Base-by-base conservation (phyloP, 2,329 filamentous ascomycete genomes). In the Stromatinia cepivora region DNA sequence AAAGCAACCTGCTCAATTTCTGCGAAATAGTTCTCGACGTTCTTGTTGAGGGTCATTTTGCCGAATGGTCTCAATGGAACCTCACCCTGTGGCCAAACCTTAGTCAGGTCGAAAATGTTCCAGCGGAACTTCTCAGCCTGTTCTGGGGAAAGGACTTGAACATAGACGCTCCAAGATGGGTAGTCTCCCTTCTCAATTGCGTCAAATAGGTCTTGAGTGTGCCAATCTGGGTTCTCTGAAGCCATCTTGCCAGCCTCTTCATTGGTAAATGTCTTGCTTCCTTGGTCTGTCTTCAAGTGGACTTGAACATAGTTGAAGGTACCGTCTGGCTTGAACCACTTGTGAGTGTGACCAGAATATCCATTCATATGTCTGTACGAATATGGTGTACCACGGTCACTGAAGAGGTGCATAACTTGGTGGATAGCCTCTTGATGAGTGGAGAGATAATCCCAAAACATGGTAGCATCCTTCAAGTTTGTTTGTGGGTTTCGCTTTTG, bases 401-500 rank as follows among this genome's bases (percentile, higher is more conserved):
- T 87, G 79, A 91, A 90, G 39, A 90, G 82, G 71, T 84, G 82
- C 87, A 91, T 89, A 70, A 90, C 79, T 76, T 88, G 84, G 77
- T 91, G 88, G 42, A 86, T 81, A 9, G 85, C 80, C 78, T 91
- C 89, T 39, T 87, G 88, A 74, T 89, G 84, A 31, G 83, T 86
- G 50, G 83, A 84, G 50, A 84, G 85, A 72, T 84, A 84, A 70
- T 82, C 81, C 78, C 79, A 80, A 72, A 80, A 84, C 78, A 79
- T 77, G 39, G 75, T 77, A 22, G 89, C 87, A 79, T 91, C 87
- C 61, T 87, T 88, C 66, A 92, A 80, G 78, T 92, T 90, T 48
- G 88, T 92, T 73, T 88, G 84, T 0, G 90, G 90, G 79, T 93
- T 85, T 62, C 90, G 85, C 84, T 93, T 93, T 80, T 93, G 91